Base-by-base conservation (phyloP, 2,329 filamentous ascomycete species). In the Fusarium chuoi region DNA sequence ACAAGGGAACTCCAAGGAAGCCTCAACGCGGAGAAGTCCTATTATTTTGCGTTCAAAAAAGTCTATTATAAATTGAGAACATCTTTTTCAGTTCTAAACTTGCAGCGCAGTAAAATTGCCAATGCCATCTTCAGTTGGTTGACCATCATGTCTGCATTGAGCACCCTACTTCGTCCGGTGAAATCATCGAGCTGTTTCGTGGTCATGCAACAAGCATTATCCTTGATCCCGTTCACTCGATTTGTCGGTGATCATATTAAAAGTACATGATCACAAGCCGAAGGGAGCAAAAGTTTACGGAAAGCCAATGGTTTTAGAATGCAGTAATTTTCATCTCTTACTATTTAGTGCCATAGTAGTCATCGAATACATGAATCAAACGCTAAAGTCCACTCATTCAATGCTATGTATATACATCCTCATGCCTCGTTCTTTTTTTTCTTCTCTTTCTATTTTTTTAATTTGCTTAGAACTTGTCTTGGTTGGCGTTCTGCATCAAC, bases 401-500 rank as follows among this genome's bases (percentile, higher is more conserved):
- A 70, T 54, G 39, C 39, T 70, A 48, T 59, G 24, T 52, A 49
- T 55, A 70, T 54, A 48, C 36, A 45, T 49, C 46, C 20, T n/a
- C 20, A 70, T 44, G 20, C 26, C 13, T 42, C 30, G 4, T 26
- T 42, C 52, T 48, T 9, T 30, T 46, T 30, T 39, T 14, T 30
- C 13, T 42, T 64, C 13, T 36, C 6, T 33, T 51, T 55, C 36
- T 10, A 2, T 10, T 35, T 46, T 28, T 14, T 33, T 33, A 33
- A 15, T 9, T 26, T 56, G 17, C 26, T 71, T 60, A 78, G 39
- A 78, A 78, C 72, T 78, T 78, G 65, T 70, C 51, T 62, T 78
- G 77, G 54, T 78, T 72, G 49, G 77, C 77, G 46, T 78, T 78
- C 74, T 83, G 33, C 77, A 76, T 78, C 51, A 78, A 28, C 77